These are phyloP conservation scores for Talaromyces sp. DNA, from an alignment of 2,329 filamentous ascomycete species.

Conservation along the genomic window DNA sequence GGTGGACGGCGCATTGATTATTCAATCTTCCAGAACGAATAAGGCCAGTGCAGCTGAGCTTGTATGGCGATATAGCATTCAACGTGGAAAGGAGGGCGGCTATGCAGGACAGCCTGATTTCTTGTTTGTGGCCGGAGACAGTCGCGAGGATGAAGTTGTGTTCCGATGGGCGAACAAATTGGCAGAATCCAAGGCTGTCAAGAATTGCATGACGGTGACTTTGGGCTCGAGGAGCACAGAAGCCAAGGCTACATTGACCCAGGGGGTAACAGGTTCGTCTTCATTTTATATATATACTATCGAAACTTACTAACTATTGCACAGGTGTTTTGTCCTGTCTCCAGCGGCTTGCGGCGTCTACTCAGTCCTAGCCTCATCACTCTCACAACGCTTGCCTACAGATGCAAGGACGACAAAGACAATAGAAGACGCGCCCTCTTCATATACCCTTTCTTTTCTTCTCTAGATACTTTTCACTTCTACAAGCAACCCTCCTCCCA, in stretches of 20 bases:
- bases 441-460: neutral
- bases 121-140: constrained; percentile 83
- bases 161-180: constrained; percentile 91
- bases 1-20: constrained; percentile 72
- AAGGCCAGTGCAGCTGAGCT: constrained; percentile 78
- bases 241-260: constrained; percentile 77
- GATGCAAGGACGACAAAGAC: neutral
- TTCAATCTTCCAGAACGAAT: constrained; percentile 81
- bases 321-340: constrained; percentile 52
- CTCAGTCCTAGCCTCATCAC: neutral
- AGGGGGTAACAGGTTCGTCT: constrained; percentile 78
- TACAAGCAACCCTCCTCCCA: neutral
- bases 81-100: constrained; percentile 46
- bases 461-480: neutral
- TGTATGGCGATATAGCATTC: constrained; percentile 65
- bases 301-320: constrained; percentile 7
- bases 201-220: constrained; percentile 78
- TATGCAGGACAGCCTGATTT: constrained; percentile 63
- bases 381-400: neutral
- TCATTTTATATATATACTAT: constrained; percentile 8
- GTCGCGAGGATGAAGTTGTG: constrained; percentile 87
- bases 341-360: constrained; percentile 46
- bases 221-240: constrained; percentile 84
- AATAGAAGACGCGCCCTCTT: neutral
- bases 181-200: constrained; percentile 54